Evolutionary conservation across 2,329 filamentous ascomycete species (phyloP), one percentile per base, ranked within the genome.

Genomic region (Alternaria sp.): DNA sequence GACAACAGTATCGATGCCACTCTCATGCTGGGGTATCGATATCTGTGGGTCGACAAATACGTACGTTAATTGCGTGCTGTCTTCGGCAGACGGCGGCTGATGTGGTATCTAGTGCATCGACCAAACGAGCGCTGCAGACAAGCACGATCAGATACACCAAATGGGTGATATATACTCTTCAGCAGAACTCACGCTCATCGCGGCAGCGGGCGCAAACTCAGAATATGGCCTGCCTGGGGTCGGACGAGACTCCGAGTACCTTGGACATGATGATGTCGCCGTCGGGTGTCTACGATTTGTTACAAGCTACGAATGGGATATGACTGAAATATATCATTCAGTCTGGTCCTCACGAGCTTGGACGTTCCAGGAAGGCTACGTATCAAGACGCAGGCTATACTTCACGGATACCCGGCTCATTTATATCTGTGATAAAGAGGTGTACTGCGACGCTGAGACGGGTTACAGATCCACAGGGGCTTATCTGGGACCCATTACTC

Each of bases 211-310:
- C 2, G 5, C 4, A 18, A 41, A 18, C n/a, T 41, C 37, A 11
- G 1, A 8, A 0, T 18, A 41, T 18, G 37, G 37, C 9, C 2
- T 41, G 0, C 37, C 37, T 18, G 37, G 37, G 1, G n/a, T 41
- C 3, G 37, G 0, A 10, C 0, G 37, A 8, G n/a, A 41, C 4
- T 9, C 9, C 37, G 1, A 6, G 2, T 4, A 3, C 37, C 1
- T 1, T 41, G 4, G 5, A 18, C 15, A 41, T 3, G 37, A 30
- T 30, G 28, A 41, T 18, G n/a, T 18, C 0, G 6, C n/a, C 0
- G 1, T 41, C 9, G 37, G 37, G 0, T 9, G 37, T 10, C 15
- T 41, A 18, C 15, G 33, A 10, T 41, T n/a, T 2, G 15, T 37
- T 0, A 37, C 33, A 0, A n/a, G 4, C 4, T 37, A 37, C 33